Percentiles rank a stretch among this genome's conserved stretches.
phyloP scores from a whole-genome alignment of 2,329 filamentous ascomycete genomes.

The Diaporthe helianthi region DNA sequence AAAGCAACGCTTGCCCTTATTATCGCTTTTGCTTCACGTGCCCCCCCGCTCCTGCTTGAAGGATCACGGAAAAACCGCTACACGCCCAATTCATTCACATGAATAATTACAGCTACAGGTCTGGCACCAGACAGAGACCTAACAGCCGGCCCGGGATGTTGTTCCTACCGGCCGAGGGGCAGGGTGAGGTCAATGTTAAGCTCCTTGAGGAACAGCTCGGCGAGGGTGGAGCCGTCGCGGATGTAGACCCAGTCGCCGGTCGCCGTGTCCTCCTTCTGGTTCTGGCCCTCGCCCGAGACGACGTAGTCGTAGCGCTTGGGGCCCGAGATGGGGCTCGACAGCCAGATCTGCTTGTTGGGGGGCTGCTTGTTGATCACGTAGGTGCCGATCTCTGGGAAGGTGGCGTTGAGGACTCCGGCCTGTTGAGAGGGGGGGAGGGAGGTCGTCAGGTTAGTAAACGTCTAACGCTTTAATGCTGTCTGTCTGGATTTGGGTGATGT shows the following conservation, averaged over 20 bases:
- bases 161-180: conserved; percentile 35
- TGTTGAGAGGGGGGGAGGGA: conserved; percentile 51
- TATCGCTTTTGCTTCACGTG: conserved; percentile 17
- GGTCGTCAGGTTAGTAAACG: conserved; percentile 29
- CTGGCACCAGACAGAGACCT: no score
- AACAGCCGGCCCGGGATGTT: background rate
- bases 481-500: conserved; percentile 22
- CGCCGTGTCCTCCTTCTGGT: conserved; percentile 79
- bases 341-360: conserved; percentile 97
- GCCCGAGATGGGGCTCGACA: conserved; percentile 87
- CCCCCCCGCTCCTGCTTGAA: no score
- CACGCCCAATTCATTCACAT: no score
- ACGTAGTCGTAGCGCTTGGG: conserved; percentile 97
- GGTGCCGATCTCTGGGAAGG: conserved; percentile 72
- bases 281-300: conserved; percentile 72
- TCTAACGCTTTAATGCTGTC: background rate
- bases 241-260: conserved; percentile 86
- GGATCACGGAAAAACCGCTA: no score
- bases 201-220: conserved; percentile 76
- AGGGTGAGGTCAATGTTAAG: conserved; percentile 68
- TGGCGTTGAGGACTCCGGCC: conserved; percentile 86
- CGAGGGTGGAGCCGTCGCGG: conserved; percentile 80
- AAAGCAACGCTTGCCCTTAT: background rate
- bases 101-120: no score
- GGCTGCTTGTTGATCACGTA: conserved; percentile 99